Evolutionary conservation across 352 stramenopile genomes (phyloP), one percentile per base, ranked within the genome.

Genomic region (Pilasporangium apinafurcum): DNA sequence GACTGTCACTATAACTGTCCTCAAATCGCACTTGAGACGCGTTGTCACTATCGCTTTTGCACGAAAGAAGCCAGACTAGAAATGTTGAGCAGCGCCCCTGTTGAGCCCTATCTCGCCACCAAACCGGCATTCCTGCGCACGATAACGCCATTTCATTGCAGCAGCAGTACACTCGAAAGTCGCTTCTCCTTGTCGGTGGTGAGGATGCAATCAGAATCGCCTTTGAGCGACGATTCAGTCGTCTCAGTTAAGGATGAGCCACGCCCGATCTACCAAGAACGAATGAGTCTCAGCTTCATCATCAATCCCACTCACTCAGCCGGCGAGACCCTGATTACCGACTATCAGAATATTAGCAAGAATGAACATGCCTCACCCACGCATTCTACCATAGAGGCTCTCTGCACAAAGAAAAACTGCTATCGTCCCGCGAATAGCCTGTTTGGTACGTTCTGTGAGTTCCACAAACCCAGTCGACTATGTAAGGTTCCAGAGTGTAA

Each of bases 231-330:
- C 13, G 43, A 47, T 8, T 68, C 55, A 26, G 26, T 35, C 12
- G 61, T 51, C 20, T 44, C 55, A 18, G 60, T 50, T 17, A 48
- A 71, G 27, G 33, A 16, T 18, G 20, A 8, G 38, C 48, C 1
- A 48, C 55, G 21, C 53, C 39, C 36, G 49, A 56, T 14, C 39
- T 56, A 9, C 14, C 46, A 41, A 12, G 46, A 69, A 26, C 62
- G 58, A 40, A 85, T 85, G 72, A 73, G 63, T 30, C 58, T 85
- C 22, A 72, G 66, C 49, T 85, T 85, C 47, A 85, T 85, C 47
- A 59, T 70, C 2, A 74, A 82, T 44, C 52, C 56, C 0, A 26
- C 33, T 39, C 5, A 36, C 29, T 29, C 24, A 52, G 14, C 25
- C 30, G 12, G 36, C 33, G 16, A 6, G 24, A 54, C 33, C 17